These are phyloP conservation scores for Globisporangium barbulae DNA, from an alignment of 352 stramenopile genomes.

Conservation along the genomic window DNA sequence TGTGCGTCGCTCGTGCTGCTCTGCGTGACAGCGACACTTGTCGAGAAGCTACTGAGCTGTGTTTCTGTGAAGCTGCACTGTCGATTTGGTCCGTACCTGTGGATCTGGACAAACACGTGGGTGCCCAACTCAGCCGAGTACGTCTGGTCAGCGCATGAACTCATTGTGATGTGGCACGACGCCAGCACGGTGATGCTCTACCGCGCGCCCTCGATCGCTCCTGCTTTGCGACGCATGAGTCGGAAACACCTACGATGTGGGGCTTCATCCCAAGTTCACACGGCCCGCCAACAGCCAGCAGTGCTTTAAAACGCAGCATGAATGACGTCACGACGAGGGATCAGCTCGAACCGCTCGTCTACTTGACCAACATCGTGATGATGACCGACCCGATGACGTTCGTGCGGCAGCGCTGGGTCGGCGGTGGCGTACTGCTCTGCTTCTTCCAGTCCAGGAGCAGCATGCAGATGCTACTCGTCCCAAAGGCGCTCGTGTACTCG, in stretches of 20 bases:
- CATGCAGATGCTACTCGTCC: neutral
- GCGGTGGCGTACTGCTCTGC: neutral
- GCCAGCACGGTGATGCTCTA: neutral
- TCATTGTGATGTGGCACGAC: neutral
- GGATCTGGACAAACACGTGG: neutral
- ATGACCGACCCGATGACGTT: constrained; percentile 11
- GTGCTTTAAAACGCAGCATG: too few relatives aligned
- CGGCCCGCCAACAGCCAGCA: too few relatives aligned
- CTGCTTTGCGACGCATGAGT: too few relatives aligned
- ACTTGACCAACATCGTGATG: constrained; percentile 4
- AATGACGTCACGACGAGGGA: too few relatives aligned
- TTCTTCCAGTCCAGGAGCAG: neutral
- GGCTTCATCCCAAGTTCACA: too few relatives aligned
- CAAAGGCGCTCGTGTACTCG: neutral
- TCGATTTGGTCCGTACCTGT: neutral
- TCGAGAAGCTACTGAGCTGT: neutral
- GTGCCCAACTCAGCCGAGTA: neutral
- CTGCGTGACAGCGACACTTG: neutral
- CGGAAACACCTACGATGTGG: too few relatives aligned
- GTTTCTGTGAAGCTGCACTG: neutral
- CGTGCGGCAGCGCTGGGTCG: neutral
- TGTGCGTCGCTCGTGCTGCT: neutral
- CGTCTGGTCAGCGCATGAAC: neutral
- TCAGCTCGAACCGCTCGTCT: neutral
- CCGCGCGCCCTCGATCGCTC: too few relatives aligned